Base-by-base conservation (phyloP, 164 flowering plant species). In the Hamamelis virginiana region DNA sequence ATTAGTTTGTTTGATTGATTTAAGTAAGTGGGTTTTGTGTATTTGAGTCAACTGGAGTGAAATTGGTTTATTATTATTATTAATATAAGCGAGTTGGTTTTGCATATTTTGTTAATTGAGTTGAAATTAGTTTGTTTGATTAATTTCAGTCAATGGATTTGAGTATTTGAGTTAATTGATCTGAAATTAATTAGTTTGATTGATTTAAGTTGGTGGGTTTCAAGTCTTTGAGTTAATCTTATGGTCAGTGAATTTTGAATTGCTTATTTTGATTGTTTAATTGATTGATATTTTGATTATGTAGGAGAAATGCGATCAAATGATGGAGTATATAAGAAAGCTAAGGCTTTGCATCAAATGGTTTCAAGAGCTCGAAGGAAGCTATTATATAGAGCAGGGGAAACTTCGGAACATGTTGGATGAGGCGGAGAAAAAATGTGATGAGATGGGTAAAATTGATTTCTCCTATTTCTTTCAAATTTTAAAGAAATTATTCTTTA, bases 251-350 rank as follows among this genome's bases (percentile, higher is more conserved):
- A n/a, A 5, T 5, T 14, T 44, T 13, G 9, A 8, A n/a, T 16
- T 44, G 13, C 25, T 51, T 21, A 12, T 47, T 64, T 16, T 44
- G 13, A 21, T 51, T 21, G 19, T 47, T 64, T 15, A 21, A 9
- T 25, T 26, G 38, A 10, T 46, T 65, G 27, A 18, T 23, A 21
- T 1, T 63, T 61, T 45, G 51, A 18, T 59, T 79, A 71, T 72
- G 15, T 72, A 92, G 97, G 92, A 87, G 51, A 90, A 83, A 75
- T 76, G 83, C 69, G 97, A 92, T 52, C 83, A 81, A 41, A 81
- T 86, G 90, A 65, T 76, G 28, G 96, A 85, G 16, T 83, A 87
- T 46, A 83, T 89, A 2, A 90, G 74, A 68, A 84, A 80, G 82
- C 87, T 92, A 28, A 80, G 83, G 71, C 77, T 76, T 18, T 92